phyloP scores from a whole-genome alignment of 306 rosid species.

The Gynostemma pentaphyllum region DNA sequence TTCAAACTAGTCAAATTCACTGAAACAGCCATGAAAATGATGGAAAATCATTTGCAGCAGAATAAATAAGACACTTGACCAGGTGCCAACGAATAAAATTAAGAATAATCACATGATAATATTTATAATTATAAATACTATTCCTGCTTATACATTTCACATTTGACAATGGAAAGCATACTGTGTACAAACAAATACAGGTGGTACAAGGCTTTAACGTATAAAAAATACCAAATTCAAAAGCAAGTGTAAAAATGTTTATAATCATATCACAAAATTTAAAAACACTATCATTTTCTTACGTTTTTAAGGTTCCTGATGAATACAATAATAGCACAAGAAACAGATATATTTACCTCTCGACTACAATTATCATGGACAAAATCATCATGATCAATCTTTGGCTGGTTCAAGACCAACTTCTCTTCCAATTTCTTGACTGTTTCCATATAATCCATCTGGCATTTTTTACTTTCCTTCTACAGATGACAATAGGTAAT shows the following conservation, averaged over 20 bases:
- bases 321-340: neutral
- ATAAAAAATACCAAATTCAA: neutral
- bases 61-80: neutral
- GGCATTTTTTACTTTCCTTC: slow-evolving; percentile 88
- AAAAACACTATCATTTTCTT: neutral
- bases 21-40: neutral
- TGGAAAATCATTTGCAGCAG: neutral
- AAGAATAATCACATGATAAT: neutral
- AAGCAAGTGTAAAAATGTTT: neutral
- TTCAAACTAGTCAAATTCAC: neutral
- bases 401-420: slow-evolving; percentile 69
- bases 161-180: neutral
- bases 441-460: slow-evolving; percentile 91
- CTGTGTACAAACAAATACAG: neutral
- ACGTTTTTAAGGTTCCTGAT: neutral
- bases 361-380: slow-evolving; percentile 22
- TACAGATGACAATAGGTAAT: slow-evolving; percentile 25
- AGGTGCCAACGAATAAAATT: neutral
- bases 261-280: neutral
- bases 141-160: neutral
- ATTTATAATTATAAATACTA: neutral
- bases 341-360: slow-evolving; percentile 39
- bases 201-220: neutral
- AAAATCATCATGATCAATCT: slow-evolving; percentile 31
- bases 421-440: slow-evolving; percentile 94